Evolutionary conservation across 2,329 filamentous ascomycete species (phyloP).

Genomic region (Stemphylium vesicarium): DNA sequence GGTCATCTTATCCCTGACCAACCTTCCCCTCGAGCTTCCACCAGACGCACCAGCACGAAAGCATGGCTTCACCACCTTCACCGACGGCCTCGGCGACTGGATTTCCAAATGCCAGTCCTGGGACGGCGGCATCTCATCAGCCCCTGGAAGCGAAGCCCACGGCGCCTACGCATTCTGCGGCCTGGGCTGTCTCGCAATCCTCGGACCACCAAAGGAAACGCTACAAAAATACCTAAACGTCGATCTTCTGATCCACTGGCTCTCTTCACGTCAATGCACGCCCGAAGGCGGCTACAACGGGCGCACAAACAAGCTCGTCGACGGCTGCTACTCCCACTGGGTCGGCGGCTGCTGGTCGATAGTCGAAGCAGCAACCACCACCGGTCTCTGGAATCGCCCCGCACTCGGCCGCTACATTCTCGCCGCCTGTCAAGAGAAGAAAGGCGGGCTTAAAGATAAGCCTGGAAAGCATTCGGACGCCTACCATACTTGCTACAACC

Average conservation of each 20-base stretch:
- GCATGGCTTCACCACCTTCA: constrained; percentile 69
- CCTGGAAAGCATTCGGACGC: constrained; percentile 86
- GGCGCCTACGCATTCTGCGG: constrained; percentile 97
- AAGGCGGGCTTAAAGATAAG: constrained; percentile 90
- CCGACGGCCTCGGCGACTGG: constrained; percentile 78
- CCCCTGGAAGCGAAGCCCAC: constrained; percentile 88
- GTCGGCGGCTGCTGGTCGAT: constrained; percentile 94
- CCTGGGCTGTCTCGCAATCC: constrained; percentile 83
- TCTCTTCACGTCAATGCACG: constrained; percentile 85
- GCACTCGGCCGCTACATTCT: constrained; percentile 89
- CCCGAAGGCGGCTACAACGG: constrained; percentile 94
- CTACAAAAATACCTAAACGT: constrained; percentile 81
- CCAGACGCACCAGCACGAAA: constrained; percentile 71
- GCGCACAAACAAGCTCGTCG: constrained; percentile 95
- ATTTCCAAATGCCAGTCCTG: constrained; percentile 89
- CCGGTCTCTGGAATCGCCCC: constrained; percentile 74
- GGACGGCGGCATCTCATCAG: constrained; percentile 89
- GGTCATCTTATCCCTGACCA: constrained; percentile 80
- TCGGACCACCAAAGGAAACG: constrained; percentile 77
- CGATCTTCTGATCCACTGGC: constrained; percentile 79
- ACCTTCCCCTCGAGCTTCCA: constrained; percentile 81
- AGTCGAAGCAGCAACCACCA: constrained; percentile 73
- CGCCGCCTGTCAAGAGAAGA: constrained; percentile 79
- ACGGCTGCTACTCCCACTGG: constrained; percentile 99
- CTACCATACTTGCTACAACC: constrained; percentile 92